Percentiles rank a stretch among this genome's conserved stretches.
phyloP scores from a whole-genome alignment of 2,329 filamentous ascomycete species.

The Colletotrichum magnum region DNA sequence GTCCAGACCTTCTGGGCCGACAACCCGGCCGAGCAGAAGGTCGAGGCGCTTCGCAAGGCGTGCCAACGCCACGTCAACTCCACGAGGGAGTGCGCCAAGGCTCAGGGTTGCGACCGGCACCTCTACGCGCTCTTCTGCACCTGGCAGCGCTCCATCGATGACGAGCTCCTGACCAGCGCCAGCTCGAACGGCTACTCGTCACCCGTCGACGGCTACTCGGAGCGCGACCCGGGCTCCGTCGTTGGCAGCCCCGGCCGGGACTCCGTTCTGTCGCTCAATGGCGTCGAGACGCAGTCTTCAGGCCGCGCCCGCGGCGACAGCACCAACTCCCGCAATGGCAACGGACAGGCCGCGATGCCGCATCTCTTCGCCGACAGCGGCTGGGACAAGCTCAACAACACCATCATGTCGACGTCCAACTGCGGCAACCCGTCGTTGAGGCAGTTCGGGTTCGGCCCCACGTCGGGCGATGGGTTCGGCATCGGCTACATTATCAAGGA shows the following conservation, averaged over 20 bases:
- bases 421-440: slow-evolving; percentile 95
- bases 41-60: slow-evolving; percentile 86
- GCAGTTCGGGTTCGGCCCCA: slow-evolving; percentile 97
- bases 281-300: slow-evolving; percentile 42
- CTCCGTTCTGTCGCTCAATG: slow-evolving; percentile 62
- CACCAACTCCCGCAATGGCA: slow-evolving; percentile 62
- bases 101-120: slow-evolving; percentile 91
- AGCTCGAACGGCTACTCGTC: slow-evolving; percentile 77
- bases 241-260: slow-evolving; percentile 68
- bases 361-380: slow-evolving; percentile 88
- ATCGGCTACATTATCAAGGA: slow-evolving; percentile 99
- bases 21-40: slow-evolving; percentile 84
- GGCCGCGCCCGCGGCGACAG: slow-evolving; percentile 64
- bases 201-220: slow-evolving; percentile 65
- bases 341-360: slow-evolving; percentile 69
- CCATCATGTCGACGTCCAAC: slow-evolving; percentile 96
- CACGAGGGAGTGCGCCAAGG: slow-evolving; percentile 90
- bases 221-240: slow-evolving; percentile 59
- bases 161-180: slow-evolving; percentile 70
- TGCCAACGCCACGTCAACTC: slow-evolving; percentile 85
- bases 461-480: slow-evolving; percentile 93
- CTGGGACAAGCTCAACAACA: slow-evolving; percentile 96
- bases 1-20: slow-evolving; percentile 96
- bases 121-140: slow-evolving; percentile 94
- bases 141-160: slow-evolving; percentile 91